Evolutionary conservation across 1,284 basidiomycete species (phyloP).

Genomic region (Earliella scabrosa): DNA sequence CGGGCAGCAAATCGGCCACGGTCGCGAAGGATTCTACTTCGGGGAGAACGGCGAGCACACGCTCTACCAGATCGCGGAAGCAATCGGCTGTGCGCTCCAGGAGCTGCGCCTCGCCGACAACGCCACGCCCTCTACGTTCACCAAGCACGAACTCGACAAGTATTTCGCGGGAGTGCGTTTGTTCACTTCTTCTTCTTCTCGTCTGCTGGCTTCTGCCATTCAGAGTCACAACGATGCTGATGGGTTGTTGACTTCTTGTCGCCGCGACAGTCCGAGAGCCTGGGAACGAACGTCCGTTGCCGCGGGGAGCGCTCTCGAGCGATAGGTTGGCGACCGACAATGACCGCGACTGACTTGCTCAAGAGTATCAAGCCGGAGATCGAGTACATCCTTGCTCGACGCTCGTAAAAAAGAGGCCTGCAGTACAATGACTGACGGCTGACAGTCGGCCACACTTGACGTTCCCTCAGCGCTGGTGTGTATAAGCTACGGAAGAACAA

Average conservation of each 20-base stretch:
- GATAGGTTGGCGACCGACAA: conserved; percentile 44
- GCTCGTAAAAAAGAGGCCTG: no score
- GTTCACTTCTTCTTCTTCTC: no score
- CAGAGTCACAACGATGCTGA: neutral
- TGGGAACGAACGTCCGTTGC: conserved; percentile 48
- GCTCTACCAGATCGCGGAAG: conserved; percentile 41
- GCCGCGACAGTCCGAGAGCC: conserved; percentile 24
- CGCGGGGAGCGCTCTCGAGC: conserved; percentile 41
- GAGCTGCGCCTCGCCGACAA: conserved; percentile 31
- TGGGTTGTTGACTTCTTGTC: neutral
- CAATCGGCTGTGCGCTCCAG: conserved; percentile 40
- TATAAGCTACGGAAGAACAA: no score
- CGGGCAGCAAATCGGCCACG: conserved; percentile 37
- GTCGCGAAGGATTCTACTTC: conserved; percentile 52
- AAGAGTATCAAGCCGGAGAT: conserved; percentile 37
- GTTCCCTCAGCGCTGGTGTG: no score
- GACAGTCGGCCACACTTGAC: no score
- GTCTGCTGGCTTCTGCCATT: no score
- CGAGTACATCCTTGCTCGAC: conserved; percentile 15
- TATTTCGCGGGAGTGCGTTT: conserved; percentile 26
- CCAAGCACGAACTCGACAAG: conserved; percentile 37
- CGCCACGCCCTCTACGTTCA: conserved; percentile 39
- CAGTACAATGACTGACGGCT: no score
- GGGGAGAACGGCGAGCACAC: conserved; percentile 51
- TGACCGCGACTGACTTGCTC: conserved; percentile 38